Evolutionary conservation across 176 grass and related monocot species (phyloP).

Genomic region (Zea mays): Zm-B73-REFERENCE-NAM-5.0 NC_050102.1:185149501-185150000

Average conservation of each 20-base stretch:
- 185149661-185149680: background rate
- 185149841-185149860: no score
- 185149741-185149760: background rate
- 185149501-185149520: conserved; percentile 15
- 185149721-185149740: background rate
- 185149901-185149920: no score
- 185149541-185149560: background rate
- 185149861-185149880: no score
- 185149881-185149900: no score
- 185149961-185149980: no score
- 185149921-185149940: no score
- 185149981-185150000: no score
- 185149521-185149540: background rate
- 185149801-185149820: no score
- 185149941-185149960: no score
- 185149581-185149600: background rate
- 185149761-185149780: no score
- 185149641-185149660: background rate
- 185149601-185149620: background rate
- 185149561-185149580: background rate
- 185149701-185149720: background rate
- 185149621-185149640: background rate
- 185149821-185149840: no score
- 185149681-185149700: background rate
- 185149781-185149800: no score